Evolutionary conservation across 768 basidiomycete species (phyloP).

Genomic region (Kwoniella bestiolae): DNA sequence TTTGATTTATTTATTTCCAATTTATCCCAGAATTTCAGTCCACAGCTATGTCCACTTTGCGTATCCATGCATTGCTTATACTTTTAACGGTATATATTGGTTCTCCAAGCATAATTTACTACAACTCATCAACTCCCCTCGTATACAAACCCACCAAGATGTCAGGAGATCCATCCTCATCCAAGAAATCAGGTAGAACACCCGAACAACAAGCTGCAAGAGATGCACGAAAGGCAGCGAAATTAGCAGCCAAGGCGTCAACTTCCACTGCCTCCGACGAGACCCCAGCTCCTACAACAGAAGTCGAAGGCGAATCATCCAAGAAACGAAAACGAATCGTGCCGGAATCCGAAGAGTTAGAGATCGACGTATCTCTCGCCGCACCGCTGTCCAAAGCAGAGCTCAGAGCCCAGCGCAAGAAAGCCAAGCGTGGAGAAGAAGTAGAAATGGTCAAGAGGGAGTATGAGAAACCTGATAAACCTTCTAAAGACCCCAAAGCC

Average conservation of each 20-base stretch:
- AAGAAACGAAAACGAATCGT: constrained; percentile 18
- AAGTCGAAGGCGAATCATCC: constrained; percentile 21
- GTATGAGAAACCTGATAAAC: constrained; percentile 53
- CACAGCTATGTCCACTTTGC: background rate
- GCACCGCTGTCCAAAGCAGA: constrained; percentile 54
- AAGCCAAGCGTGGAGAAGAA: constrained; percentile 37
- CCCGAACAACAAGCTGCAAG: constrained; percentile 39
- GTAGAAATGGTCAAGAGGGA: constrained; percentile 58
- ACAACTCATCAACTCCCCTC: too few species aligned
- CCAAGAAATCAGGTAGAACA: constrained; percentile 29
- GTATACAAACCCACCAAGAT: constrained; percentile 15
- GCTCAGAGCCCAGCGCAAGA: constrained; percentile 48
- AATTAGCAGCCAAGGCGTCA: constrained; percentile 17
- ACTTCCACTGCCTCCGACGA: background rate
- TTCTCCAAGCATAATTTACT: too few species aligned
- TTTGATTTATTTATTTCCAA: constrained; percentile 11
- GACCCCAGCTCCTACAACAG: background rate
- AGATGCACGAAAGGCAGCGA: constrained; percentile 40
- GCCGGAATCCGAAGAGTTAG: constrained; percentile 38
- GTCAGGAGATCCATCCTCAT: constrained; percentile 19
- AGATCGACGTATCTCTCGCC: constrained; percentile 53
- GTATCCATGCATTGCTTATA: background rate
- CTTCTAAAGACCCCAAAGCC: constrained; percentile 9
- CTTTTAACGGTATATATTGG: too few species aligned
- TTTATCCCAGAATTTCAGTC: constrained; percentile 27